A percentile compares a stretch with the other conserved stretches of the same genome.
Evolutionary conservation across 2,329 filamentous ascomycete genomes (phyloP).

Genomic region (Alternaria novae-zelandiae): DNA sequence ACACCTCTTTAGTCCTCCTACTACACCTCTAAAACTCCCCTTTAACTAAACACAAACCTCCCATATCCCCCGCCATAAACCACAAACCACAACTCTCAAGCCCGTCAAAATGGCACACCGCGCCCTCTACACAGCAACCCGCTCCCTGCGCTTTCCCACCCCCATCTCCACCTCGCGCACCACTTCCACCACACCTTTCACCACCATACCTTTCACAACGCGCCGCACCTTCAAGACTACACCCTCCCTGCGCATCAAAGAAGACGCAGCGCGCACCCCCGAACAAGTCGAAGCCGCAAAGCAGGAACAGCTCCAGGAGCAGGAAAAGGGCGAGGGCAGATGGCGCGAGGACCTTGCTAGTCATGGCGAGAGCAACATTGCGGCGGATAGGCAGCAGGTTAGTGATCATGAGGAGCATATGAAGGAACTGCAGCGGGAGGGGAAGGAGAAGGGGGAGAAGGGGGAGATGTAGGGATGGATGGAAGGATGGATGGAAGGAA

Average conservation of each 20-base stretch:
- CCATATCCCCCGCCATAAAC: neutral
- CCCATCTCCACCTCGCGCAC: neutral
- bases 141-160: slow-evolving; percentile 7
- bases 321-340: slow-evolving; percentile 50
- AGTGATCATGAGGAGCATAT: slow-evolving; percentile 52
- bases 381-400: slow-evolving; percentile 53
- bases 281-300: slow-evolving; percentile 53
- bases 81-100: neutral
- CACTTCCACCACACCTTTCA: neutral
- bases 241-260: slow-evolving; percentile 46
- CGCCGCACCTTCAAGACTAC: slow-evolving; percentile 41
- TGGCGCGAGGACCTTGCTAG: slow-evolving; percentile 54
- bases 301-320: slow-evolving; percentile 53
- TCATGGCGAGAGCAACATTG: slow-evolving; percentile 49
- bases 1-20: neutral
- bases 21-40: neutral
- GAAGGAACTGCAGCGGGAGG: slow-evolving; percentile 54
- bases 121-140: slow-evolving; percentile 18
- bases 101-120: slow-evolving; percentile 22
- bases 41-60: too few species aligned
- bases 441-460: slow-evolving; percentile 50
- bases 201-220: slow-evolving; percentile 4
- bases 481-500: neutral
- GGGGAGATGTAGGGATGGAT: slow-evolving; percentile 29
- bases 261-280: slow-evolving; percentile 48